Evolutionary conservation across 2,329 filamentous ascomycete genomes (phyloP), one percentile per base, ranked within the genome.

Genomic region (Pleurostoma richardsiae): DNA sequence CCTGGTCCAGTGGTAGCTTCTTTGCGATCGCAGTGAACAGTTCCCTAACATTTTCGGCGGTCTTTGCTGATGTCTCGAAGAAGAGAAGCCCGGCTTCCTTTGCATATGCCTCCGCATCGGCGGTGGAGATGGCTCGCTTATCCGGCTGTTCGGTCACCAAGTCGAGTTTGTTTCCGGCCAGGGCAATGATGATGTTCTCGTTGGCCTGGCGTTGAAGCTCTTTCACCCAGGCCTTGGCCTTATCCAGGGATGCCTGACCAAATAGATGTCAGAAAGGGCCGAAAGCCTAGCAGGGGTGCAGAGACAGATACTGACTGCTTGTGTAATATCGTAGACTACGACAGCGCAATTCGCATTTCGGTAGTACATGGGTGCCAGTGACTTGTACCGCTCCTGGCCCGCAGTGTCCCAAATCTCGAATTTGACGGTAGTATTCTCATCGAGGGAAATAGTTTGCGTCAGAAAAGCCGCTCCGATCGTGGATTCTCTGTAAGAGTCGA

Each of bases 331-430:
- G 71, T 99, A 99, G 56, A 99, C 94, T 42, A 99, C 92, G 30
- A 99, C 92, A 49, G 95, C 94, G 73, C 94, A 97, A 81, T 99
- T 97, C 59, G 95, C 95, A 68, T 99, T 99, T 60, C 95, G 80
- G 75, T 99, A 99, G 78, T 99, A 99, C 94, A 99, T 99, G 60
- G 94, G 94, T 31, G 94, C 94, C 56, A 99, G 79, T 10, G 94
- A 97, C 79, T 97, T 97, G 81, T 97, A 99, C 64, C 95, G 84
- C 73, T 99, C 94, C 74, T 99, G 94, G 54, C 94, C 94, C 53
- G 94, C 94, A 7, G 94, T 99, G 71, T 96, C 91, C 91, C 94
- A 99, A 66, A 99, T 99, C 73, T 99, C 94, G 64, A 99, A 99
- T 77, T 99, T 99, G 71, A 99, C 92, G 47, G 94, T 99, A 50